phyloP scores from a whole-genome alignment of 352 stramenopile species.

The Phytophthora pseudosyringae region DNA sequence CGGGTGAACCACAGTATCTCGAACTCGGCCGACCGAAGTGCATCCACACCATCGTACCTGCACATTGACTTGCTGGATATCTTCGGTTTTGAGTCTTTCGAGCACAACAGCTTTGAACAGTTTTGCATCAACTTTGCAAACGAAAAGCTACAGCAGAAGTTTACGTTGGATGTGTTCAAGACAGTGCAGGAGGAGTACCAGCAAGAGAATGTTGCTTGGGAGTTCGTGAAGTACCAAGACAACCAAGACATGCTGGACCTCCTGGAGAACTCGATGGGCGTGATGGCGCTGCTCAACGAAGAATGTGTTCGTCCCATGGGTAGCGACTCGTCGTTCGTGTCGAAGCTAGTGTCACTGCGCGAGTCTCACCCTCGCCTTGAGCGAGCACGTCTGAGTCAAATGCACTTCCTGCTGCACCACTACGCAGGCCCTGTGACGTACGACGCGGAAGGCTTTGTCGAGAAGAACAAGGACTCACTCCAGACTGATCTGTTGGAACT shows the following conservation, averaged over 20 bases:
- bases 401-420: conserved; percentile 83
- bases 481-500: conserved; percentile 81
- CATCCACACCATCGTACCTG: conserved; percentile 50
- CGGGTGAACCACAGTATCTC: conserved; percentile 88
- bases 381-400: conserved; percentile 74
- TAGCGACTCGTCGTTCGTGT: conserved; percentile 86
- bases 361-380: conserved; percentile 82
- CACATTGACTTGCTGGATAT: conserved; percentile 97
- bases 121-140: conserved; percentile 97
- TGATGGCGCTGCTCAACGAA: conserved; percentile 92
- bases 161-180: conserved; percentile 89
- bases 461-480: conserved; percentile 90
- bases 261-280: conserved; percentile 89
- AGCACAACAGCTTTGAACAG: conserved; percentile 95
- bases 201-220: conserved; percentile 74
- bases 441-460: conserved; percentile 81
- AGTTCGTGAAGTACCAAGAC: conserved; percentile 87
- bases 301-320: conserved; percentile 91
- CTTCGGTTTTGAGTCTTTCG: conserved; percentile 97
- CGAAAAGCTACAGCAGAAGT: conserved; percentile 95
- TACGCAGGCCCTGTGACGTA: conserved; percentile 88
- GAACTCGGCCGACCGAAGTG: conserved; percentile 37
- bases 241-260: conserved; percentile 93
- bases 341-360: conserved; percentile 88
- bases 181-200: conserved; percentile 88